Evolutionary conservation across 148 eudicot genomes (phyloP).

Genomic region (Chenopodium album): DNA sequence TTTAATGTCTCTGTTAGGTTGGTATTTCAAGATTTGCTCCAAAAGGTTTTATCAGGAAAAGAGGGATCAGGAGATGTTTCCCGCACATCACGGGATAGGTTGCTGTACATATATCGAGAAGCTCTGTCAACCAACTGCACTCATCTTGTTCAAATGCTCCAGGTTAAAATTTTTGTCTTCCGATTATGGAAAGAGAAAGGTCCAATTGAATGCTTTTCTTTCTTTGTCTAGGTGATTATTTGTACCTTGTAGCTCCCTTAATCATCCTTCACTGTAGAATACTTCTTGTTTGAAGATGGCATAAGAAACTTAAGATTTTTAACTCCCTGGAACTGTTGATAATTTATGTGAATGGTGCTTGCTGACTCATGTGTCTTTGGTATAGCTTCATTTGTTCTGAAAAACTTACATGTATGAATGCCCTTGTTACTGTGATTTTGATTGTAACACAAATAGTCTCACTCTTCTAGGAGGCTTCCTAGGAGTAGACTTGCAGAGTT

Average conservation of each 20-base stretch:
- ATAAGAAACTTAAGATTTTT: not conserved
- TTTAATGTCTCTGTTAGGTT: constrained; percentile 50
- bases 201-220: not conserved
- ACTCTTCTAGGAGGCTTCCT: not conserved
- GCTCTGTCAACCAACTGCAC: constrained; percentile 72
- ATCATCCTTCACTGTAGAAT: constrained; percentile 17
- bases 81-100: constrained; percentile 49
- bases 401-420: not conserved
- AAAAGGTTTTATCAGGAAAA: constrained; percentile 55
- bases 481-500: not conserved
- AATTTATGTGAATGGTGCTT: not conserved
- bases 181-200: too few relatives aligned
- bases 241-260: constrained; percentile 3
- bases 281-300: constrained; percentile 2
- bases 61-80: constrained; percentile 57
- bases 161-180: constrained; percentile 48
- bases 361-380: constrained; percentile 3
- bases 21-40: constrained; percentile 81
- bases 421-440: not conserved
- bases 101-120: constrained; percentile 65
- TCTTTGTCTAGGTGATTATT: constrained; percentile 13
- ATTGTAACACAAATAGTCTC: not conserved
- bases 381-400: not conserved
- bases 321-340: constrained; percentile 3
- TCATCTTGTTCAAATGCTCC: constrained; percentile 72